phyloP scores from a whole-genome alignment of 2,329 filamentous ascomycete genomes.

The Macrophomina pseudophaseolina region DNA sequence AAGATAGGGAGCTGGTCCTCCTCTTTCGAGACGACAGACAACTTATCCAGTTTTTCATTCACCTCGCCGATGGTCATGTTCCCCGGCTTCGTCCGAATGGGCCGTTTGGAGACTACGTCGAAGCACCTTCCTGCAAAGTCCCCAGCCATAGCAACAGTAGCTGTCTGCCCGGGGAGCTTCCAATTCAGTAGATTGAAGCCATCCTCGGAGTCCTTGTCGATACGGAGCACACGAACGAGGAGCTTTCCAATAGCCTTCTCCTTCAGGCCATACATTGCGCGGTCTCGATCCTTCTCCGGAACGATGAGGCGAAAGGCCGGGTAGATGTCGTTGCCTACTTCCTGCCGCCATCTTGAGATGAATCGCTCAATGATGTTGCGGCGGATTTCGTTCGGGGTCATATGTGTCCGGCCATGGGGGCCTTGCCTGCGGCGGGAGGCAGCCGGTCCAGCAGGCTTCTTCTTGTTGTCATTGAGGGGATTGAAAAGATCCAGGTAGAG shows the following conservation, averaged over 20 bases:
- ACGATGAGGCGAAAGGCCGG: conserved; percentile 90
- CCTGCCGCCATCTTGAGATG: conserved; percentile 81
- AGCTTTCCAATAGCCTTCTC: conserved; percentile 89
- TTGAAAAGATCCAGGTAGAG: conserved; percentile 82
- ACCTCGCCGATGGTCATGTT: conserved; percentile 87
- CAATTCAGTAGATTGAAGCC: conserved; percentile 85
- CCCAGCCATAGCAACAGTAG: conserved; percentile 71
- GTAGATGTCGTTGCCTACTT: conserved; percentile 92
- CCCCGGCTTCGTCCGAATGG: conserved; percentile 74
- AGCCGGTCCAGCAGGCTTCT: conserved; percentile 64
- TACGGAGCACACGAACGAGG: conserved; percentile 90
- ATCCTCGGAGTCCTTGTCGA: conserved; percentile 88
- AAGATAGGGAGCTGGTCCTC: conserved; percentile 83
- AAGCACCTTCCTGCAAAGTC: conserved; percentile 92
- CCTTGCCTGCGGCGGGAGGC: conserved; percentile 63
- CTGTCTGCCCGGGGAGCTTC: conserved; percentile 80
- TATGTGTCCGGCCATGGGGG: conserved; percentile 61
- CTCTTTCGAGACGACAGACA: conserved; percentile 78
- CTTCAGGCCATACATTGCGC: conserved; percentile 92
- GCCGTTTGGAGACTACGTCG: conserved; percentile 83
- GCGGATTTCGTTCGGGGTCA: conserved; percentile 77
- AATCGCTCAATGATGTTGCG: conserved; percentile 84
- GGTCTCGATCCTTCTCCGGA: conserved; percentile 89
- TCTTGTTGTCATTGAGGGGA: conserved; percentile 77
- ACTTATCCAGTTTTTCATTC: conserved; percentile 79